A percentile compares a stretch with the other conserved stretches of the same genome.
Conservation (phyloP, 495 filamentous ascomycete genomes). For the Hypoxylon crocopeplum region DNA sequence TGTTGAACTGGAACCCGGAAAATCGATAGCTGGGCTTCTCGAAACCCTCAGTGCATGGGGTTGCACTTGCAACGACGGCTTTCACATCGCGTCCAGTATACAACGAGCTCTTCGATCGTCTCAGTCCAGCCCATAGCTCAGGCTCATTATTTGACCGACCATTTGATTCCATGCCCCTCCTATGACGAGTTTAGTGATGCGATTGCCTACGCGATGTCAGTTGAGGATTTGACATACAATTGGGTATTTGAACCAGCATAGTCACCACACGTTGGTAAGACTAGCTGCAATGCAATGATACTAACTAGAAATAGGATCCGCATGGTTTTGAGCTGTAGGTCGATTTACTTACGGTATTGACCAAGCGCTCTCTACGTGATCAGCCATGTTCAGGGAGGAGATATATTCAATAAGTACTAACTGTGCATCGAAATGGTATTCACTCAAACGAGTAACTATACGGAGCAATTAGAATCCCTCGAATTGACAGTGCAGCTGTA, state of each 20-base stretch:
- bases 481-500: background rate
- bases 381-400: background rate
- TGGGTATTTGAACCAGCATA: background rate
- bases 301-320: too few species aligned
- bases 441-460: background rate
- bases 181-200: constrained; percentile 1
- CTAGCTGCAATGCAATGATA: constrained; percentile 1
- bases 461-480: background rate
- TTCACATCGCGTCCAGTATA: background rate
- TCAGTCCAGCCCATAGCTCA: background rate
- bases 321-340: too few species aligned
- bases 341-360: too few species aligned
- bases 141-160: background rate
- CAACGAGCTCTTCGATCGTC: background rate
- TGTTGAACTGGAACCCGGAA: constrained; percentile 32
- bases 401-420: constrained; percentile 1
- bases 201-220: too few species aligned
- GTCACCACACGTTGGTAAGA: background rate
- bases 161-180: background rate
- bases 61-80: background rate
- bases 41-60: constrained; percentile 17
- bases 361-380: too few species aligned
- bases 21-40: constrained; percentile 22
- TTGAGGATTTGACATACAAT: background rate
- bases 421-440: background rate